Evolutionary conservation across 1,284 basidiomycete genomes (phyloP).

Genomic region (Melanopsichium pennsylvanicum): DNA sequence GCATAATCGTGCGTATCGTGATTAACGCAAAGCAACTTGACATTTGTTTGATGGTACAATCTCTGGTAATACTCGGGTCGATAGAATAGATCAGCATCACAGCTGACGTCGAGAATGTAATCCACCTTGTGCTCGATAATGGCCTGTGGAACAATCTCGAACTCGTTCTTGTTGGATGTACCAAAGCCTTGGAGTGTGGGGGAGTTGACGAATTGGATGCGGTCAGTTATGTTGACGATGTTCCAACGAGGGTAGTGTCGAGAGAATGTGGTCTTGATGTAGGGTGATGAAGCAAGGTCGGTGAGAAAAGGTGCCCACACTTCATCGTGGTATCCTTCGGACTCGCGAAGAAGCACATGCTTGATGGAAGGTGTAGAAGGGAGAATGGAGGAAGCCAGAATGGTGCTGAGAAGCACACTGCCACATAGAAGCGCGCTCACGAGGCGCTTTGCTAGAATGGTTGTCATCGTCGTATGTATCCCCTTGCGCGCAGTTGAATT

Average conservation of each 20-base stretch:
- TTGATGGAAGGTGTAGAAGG: neutral
- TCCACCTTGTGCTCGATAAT: conserved; percentile 5
- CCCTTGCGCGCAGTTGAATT: no score
- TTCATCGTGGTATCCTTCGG: conserved; percentile 8
- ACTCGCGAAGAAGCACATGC: conserved; percentile 6
- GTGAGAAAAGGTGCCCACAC: conserved; percentile 2
- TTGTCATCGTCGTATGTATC: no score
- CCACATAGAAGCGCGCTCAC: neutral
- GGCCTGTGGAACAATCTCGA: neutral
- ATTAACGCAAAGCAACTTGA: conserved; percentile 1
- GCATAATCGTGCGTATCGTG: neutral
- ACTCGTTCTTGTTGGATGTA: neutral
- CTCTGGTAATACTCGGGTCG: neutral
- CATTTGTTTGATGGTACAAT: conserved; percentile 2
- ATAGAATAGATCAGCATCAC: neutral
- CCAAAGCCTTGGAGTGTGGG: neutral
- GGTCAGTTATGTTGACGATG: conserved; percentile 4
- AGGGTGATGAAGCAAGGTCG: conserved; percentile 6
- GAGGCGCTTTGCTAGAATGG: no score
- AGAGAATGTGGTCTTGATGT: conserved; percentile 6
- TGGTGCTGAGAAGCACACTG: neutral
- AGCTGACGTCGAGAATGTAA: conserved; percentile 1
- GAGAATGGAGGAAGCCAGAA: neutral
- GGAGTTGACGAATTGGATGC: neutral
- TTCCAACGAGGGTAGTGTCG: neutral